Base-by-base conservation (phyloP, 495 filamentous ascomycete species). In the Podospora appendiculata region DNA sequence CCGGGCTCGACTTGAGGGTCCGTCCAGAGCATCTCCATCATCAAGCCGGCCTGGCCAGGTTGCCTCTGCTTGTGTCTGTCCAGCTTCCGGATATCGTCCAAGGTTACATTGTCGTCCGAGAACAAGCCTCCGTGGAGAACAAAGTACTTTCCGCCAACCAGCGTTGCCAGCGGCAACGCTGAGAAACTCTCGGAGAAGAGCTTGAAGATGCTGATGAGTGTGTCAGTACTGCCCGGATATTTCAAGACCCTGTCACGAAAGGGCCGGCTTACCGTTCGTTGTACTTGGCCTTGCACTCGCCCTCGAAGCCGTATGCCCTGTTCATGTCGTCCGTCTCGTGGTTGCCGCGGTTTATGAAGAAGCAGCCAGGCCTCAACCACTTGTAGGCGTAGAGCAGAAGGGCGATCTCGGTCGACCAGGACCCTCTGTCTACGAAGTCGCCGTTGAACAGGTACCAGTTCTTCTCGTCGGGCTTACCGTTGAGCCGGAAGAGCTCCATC, bases 21-120 rank as follows among this genome's bases (percentile, higher is more conserved):
- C 0, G 93, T 97, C 93, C 93, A 99, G 16, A 99, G 81, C 94
- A 99, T 99, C 69, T 99, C 93, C 93, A 99, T 97, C 93, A 99
- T 99, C 59, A 99, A 72, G 33, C 93, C 93, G 42, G 84, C 68
- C 66, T 97, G 93, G 18, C 94, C 94, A n/a, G 93, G 93, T 63
- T 99, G 93, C 32, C 88, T 80, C 73, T 97, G 94, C 67, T 80
- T 83, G 70, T 96, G 91, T 58, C 93, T 80, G 66, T 97, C 82
- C 39, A 97, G 76, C 70, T 92, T 94, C 46, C 94, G 79, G 60
- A 99, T 89, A 60, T 98, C 94, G 59, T 97, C 88, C 33, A 99
- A 72, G 2, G 87, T 86, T 40, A 87, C 83, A 51, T 93, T 94
- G 69, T 99, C 93, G 67, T 99, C 90, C 10, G 91, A 96, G 80